A percentile compares a stretch with the other conserved stretches of the same genome.
Evolutionary conservation across 2,329 filamentous ascomycete genomes (phyloP).

Genomic region (Diatrype stigma): DNA sequence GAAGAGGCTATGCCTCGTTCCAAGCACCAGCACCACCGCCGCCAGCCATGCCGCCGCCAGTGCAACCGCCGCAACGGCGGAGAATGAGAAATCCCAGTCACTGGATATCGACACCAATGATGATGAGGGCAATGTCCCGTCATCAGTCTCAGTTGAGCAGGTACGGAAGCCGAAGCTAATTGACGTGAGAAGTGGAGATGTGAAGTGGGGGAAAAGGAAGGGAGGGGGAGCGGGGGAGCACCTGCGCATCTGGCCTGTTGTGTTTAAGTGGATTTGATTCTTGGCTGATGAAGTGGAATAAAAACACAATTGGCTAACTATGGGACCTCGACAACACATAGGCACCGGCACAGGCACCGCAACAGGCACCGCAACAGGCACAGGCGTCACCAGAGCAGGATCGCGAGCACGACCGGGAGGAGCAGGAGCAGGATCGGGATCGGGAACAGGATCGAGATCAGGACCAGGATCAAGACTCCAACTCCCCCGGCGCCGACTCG

Average conservation of each 20-base stretch:
- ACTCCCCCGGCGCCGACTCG: slow-evolving; percentile 39
- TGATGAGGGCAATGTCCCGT: slow-evolving; percentile 3
- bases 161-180: neutral
- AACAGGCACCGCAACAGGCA: too few relatives aligned
- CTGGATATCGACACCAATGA: slow-evolving; percentile 2
- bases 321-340: neutral
- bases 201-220: too few relatives aligned
- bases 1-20: slow-evolving; percentile 20
- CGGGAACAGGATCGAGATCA: neutral
- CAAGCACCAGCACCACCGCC: too few relatives aligned
- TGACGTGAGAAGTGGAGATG: too few relatives aligned
- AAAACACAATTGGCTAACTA: too few relatives aligned
- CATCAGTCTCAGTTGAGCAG: neutral
- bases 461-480: slow-evolving; percentile 15
- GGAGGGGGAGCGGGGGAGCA: neutral
- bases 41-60: too few relatives aligned
- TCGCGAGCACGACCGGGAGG: neutral
- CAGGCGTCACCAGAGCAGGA: neutral
- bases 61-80: neutral
- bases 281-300: too few relatives aligned
- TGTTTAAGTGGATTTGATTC: too few relatives aligned
- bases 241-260: too few relatives aligned
- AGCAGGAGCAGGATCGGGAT: neutral
- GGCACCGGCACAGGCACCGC: too few relatives aligned
- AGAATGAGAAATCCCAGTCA: slow-evolving; percentile 1